Conservation (phyloP, 2,329 filamentous ascomycete genomes). For the Epichloe scottii region DNA sequence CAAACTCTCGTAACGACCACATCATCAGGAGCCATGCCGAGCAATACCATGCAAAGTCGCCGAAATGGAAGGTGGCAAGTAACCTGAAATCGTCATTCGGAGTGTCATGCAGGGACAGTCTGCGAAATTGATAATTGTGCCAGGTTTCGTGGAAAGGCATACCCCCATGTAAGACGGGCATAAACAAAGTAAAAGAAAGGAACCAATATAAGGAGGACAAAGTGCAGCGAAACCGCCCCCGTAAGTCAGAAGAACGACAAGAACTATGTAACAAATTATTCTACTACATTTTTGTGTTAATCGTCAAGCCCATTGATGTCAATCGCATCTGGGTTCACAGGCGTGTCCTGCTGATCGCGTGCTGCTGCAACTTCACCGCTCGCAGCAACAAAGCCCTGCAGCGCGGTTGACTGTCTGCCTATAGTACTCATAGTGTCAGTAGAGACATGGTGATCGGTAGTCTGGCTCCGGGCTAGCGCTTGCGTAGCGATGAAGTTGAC, state of each 20-base stretch:
- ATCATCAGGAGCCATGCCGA: conserved; percentile 45
- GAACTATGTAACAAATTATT: background rate
- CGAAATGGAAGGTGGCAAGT: conserved; percentile 34
- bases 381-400: conserved; percentile 81
- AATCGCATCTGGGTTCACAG: conserved; percentile 74
- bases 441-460: conserved; percentile 31
- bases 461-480: conserved; percentile 75
- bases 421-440: conserved; percentile 81
- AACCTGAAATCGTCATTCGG: background rate
- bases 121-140: too few relatives aligned
- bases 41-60: conserved; percentile 49
- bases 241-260: background rate
- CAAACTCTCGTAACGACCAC: conserved; percentile 51
- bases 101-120: too few relatives aligned
- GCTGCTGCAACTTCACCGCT: conserved; percentile 57
- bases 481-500: conserved; percentile 98
- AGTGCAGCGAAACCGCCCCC: background rate
- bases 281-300: conserved; percentile 12
- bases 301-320: conserved; percentile 64
- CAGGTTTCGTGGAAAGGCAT: too few relatives aligned
- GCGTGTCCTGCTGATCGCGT: conserved; percentile 23
- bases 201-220: conserved; percentile 6
- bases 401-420: conserved; percentile 78
- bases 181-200: background rate
- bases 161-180: too few relatives aligned